A percentile compares a stretch with the other conserved stretches of the same genome.
These are phyloP conservation scores for Fusarium annulatum DNA, from an alignment of 2,329 filamentous ascomycete species.

Conservation along the genomic window DNA sequence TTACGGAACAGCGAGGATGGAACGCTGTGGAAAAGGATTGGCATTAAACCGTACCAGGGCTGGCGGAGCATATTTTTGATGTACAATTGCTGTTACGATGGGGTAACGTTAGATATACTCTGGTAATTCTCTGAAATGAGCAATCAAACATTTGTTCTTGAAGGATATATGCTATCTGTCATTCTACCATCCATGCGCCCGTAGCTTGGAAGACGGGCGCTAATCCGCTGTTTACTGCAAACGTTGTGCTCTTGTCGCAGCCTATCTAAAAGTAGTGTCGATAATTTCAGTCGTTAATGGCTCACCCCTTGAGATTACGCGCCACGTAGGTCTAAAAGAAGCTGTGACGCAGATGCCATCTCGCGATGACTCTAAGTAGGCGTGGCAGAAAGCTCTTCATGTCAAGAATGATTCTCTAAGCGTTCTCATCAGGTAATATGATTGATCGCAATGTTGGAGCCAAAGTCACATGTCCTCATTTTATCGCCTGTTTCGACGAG, in stretches of 20 bases:
- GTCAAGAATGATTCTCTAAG: neutral
- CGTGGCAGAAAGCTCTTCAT: slow-evolving; percentile 3
- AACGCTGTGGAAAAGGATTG: slow-evolving; percentile 36
- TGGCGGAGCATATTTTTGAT: slow-evolving; percentile 16
- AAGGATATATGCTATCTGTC: neutral
- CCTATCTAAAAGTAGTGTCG: slow-evolving; percentile 8
- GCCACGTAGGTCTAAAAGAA: slow-evolving; percentile 4
- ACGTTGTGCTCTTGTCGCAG: slow-evolving; percentile 26
- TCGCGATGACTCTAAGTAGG: slow-evolving; percentile 21
- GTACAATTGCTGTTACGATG: slow-evolving; percentile 27
- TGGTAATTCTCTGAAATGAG: slow-evolving; percentile 15
- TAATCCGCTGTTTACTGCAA: neutral
- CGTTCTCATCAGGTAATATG: neutral
- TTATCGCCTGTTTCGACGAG: neutral
- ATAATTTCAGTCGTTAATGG: slow-evolving; percentile 7
- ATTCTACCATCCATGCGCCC: neutral
- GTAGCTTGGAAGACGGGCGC: neutral
- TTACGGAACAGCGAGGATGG: slow-evolving; percentile 39
- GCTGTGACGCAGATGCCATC: slow-evolving; percentile 27
- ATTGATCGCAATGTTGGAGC: neutral
- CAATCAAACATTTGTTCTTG: neutral
- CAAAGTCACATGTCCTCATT: neutral
- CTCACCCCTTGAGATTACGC: slow-evolving; percentile 11
- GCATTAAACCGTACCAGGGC: slow-evolving; percentile 7
- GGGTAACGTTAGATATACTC: slow-evolving; percentile 23